Base-by-base conservation (phyloP, 2,329 filamentous ascomycete genomes). In the Albifimbria verrucaria region DNA sequence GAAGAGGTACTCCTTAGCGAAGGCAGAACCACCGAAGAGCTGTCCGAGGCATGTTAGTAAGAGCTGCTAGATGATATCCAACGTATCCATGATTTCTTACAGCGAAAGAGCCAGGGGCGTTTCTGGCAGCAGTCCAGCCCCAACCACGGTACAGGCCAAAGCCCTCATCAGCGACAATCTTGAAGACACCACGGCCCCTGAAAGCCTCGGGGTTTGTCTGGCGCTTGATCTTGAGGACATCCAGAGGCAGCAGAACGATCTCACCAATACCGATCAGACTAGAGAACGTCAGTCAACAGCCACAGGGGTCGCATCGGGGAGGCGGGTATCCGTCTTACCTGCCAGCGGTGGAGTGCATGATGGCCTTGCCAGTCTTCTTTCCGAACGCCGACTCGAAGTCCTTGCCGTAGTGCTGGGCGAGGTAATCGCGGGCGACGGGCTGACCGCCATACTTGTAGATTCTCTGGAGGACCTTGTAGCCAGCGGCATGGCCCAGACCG, bases 361-460 rank as follows among this genome's bases (percentile, higher is more conserved):
- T 92, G 15, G 94, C 93, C 81, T 99, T 97, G 72, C 94, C 94
- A 36, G 91, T 97, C 74, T 96, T 95, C 78, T 92, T 92, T 68
- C 94, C 94, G 67, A 99, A 99, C 11, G 91, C 84, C 61, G 80
- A 77, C 73, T 97, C 93, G 70, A 99, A 99, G 61, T 87, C 80
- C 63, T 83, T 80, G 62, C 90, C 88, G 69, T 96, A 87, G 79
- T 97, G 82, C 68, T 81, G 75, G 50, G 83, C 82, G 50, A 99
- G 83, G 74, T 88, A 97, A 75, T 99, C 94, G 51, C 93, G 88
- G 39, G 90, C 92, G 65, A 97, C 90, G 44, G 94, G 94, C 78
- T 99, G 94, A 49, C 94, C 94, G 61, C 94, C 94, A 68, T 97
- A 99, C 78, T 99, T 99, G 83, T 99, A 99, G 70, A 99, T 86